These are phyloP conservation scores for Penicillium nucicola DNA, from an alignment of 495 filamentous ascomycete genomes.

Conservation along the genomic window DNA sequence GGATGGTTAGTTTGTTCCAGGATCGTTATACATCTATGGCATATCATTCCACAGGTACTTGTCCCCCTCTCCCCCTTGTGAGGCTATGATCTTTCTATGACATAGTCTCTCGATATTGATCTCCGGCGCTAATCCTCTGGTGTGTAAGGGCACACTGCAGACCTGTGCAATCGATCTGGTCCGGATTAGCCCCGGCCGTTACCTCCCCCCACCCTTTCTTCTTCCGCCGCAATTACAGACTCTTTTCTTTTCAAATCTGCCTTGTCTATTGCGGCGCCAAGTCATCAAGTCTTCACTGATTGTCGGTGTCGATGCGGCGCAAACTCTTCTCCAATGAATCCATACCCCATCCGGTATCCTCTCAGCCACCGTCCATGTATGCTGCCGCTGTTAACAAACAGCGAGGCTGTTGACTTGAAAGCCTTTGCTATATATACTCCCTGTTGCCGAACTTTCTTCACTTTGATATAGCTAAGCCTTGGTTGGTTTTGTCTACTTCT, in stretches of 20 bases:
- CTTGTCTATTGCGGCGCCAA: slow-evolving; percentile 35
- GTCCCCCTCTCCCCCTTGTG: no score
- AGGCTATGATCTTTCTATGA: slow-evolving; percentile 3
- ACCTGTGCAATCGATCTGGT: slow-evolving; percentile 31
- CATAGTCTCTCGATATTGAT: slow-evolving; percentile 17
- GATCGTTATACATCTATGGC: slow-evolving; percentile 10
- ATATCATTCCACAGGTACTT: not conserved
- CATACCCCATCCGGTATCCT: slow-evolving; percentile 19
- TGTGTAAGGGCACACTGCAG: slow-evolving; percentile 15
- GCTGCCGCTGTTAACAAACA: slow-evolving; percentile 19
- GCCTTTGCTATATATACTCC: slow-evolving; percentile 24
- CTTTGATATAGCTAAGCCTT: slow-evolving; percentile 10
- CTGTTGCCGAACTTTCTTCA: slow-evolving; percentile 3
- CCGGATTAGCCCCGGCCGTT: slow-evolving; percentile 24
- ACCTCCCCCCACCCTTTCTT: slow-evolving; percentile 19
- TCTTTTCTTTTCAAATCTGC: slow-evolving; percentile 31
- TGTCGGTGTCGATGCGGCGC: slow-evolving; percentile 23
- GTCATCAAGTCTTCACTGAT: slow-evolving; percentile 19
- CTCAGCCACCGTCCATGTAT: slow-evolving; percentile 35
- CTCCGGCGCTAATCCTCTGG: slow-evolving; percentile 36
- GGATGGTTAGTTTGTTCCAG: slow-evolving; percentile 22
- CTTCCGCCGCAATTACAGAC: slow-evolving; percentile 28
- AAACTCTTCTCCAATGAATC: slow-evolving; percentile 27
- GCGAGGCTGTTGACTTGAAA: slow-evolving; percentile 20
- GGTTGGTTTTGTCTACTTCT: slow-evolving; percentile 9